Base-by-base conservation (phyloP, 148 eudicot species). In the Rhododendron simsii region DNA sequence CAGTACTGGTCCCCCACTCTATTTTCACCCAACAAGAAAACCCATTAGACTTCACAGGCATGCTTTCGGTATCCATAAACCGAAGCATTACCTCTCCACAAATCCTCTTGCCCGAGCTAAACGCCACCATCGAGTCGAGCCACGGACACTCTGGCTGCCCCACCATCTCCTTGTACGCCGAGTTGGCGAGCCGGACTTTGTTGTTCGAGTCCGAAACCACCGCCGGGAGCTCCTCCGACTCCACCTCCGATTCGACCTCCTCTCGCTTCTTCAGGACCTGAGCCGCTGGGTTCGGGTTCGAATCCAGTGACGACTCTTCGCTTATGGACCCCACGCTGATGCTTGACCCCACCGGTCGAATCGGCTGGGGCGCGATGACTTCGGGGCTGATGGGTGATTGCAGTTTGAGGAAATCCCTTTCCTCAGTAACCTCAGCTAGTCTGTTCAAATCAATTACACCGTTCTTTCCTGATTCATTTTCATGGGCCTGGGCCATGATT, bases 131-230 rank as follows among this genome's bases (percentile, higher is more conserved):
- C 0, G 87, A 78, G 5, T 90, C 93, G 2, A 95, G 90, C 95
- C 96, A 95, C 44, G 83, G 81, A 71, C 96, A 94, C 41, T 92
- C 90, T 2, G 98, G 98, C 82, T 93, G 98, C 7, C 98, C 98
- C 53, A 95, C 90, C 81, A 95, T 73, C 87, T 91, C 90, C 79
- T 91, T 92, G 86, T 95, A 95, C 0, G 95, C 93, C 12, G 95
- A 88, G 39, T 93, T 95, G 2, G 86, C 91, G 85, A 91, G 85
- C 89, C 97, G 88, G 5, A 93, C 98, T 77, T 87, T 91, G 91
- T 91, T 93, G 74, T 81, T 87, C n/a, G 94, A 89, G 82, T 93
- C 95, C 0, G 95, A 87, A 61, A 95, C 86, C 28, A 94, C 90
- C 7, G 89, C 91, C 4, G 95, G 98, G 28, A 92, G 84, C 13